These are phyloP conservation scores for Cicer bijugum DNA, from an alignment of 306 rosid genomes.

Conservation along the genomic window DNA sequence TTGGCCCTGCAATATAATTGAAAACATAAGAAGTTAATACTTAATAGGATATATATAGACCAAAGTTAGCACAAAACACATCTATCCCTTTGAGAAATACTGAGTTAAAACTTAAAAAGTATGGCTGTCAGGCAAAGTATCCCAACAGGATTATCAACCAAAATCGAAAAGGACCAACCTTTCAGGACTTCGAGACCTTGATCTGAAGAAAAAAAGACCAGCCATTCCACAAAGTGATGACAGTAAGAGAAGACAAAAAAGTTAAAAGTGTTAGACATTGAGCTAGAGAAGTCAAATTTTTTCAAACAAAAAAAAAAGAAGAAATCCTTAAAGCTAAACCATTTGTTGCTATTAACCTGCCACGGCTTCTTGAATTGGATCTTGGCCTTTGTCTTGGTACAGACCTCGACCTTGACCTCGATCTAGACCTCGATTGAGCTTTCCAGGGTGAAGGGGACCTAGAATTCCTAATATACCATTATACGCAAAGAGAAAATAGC, in stretches of 20 bases:
- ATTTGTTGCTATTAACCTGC: conserved; percentile 68
- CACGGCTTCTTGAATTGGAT: conserved; percentile 72
- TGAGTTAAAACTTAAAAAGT: neutral
- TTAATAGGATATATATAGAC: conserved; percentile 25
- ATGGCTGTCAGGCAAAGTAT: neutral
- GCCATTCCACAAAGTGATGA: conserved; percentile 25
- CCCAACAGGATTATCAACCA: neutral
- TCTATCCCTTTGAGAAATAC: conserved; percentile 15
- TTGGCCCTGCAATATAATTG: conserved; percentile 52
- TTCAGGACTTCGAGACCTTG: conserved; percentile 86
- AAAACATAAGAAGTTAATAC: conserved; percentile 34
- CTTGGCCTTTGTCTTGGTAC: conserved; percentile 54
- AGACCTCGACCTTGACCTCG: conserved; percentile 67
- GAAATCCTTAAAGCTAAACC: conserved; percentile 6
- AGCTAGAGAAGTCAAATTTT: neutral
- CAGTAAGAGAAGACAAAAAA: neutral
- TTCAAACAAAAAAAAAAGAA: neutral
- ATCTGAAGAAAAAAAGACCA: conserved; percentile 54
- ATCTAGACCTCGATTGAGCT: conserved; percentile 73
- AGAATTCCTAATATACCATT: conserved; percentile 61
- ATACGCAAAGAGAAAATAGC: neutral
- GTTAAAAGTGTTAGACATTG: conserved; percentile 22
- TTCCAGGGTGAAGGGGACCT: conserved; percentile 83
- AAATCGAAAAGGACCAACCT: conserved; percentile 56
- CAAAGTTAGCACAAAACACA: conserved; percentile 11